Evolutionary conservation across 352 stramenopile genomes (phyloP).

Genomic region (Globisporangium paddicum): DNA sequence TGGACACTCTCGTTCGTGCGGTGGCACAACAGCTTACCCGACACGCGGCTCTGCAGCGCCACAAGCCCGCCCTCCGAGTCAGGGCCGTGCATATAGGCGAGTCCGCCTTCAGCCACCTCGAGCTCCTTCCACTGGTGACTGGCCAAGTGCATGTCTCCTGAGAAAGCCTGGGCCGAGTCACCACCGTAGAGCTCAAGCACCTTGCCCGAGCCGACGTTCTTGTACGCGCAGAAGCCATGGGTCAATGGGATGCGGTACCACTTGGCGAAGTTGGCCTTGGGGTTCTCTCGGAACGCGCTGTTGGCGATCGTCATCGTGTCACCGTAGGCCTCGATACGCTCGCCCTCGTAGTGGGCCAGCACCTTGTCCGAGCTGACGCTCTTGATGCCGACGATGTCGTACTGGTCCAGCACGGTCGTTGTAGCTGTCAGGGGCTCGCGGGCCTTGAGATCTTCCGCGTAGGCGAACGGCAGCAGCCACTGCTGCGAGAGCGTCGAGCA

Average conservation of each 20-base stretch:
- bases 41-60: background rate
- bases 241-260: background rate
- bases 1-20: background rate
- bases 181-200: background rate
- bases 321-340: background rate
- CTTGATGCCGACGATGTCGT: background rate
- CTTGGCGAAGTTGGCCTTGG: background rate
- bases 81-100: background rate
- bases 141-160: background rate
- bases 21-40: background rate
- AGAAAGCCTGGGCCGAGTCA: background rate
- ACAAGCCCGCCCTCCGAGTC: background rate
- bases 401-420: background rate
- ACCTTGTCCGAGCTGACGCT: background rate
- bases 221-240: background rate
- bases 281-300: background rate
- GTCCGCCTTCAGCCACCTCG: background rate
- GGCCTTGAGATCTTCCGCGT: too few species aligned
- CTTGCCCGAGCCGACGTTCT: background rate
- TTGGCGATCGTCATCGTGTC: background rate
- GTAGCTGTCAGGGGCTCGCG: background rate
- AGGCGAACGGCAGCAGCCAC: background rate
- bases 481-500: background rate
- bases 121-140: constrained; percentile 2
- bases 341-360: background rate